Evolutionary conservation across 192 early-diverging fungal genomes (phyloP).

Genomic region (Lobosporangium transversale): DNA sequence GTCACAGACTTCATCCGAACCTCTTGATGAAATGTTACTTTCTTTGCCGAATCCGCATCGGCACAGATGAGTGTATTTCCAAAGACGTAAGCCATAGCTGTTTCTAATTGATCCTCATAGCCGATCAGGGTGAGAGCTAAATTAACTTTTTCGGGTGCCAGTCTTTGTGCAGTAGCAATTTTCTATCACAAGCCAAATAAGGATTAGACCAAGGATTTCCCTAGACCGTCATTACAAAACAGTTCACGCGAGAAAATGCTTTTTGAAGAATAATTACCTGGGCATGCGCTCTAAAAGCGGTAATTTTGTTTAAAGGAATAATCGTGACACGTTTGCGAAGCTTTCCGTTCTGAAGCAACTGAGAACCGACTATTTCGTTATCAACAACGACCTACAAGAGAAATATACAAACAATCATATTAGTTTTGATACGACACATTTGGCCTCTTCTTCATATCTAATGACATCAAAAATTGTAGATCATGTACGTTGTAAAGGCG

Average conservation of each 20-base stretch:
- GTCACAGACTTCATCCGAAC: constrained; percentile 94
- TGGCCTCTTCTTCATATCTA: no score
- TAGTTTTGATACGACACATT: no score
- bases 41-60: constrained; percentile 84
- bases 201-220: constrained; percentile 44
- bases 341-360: constrained; percentile 82
- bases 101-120: constrained; percentile 79
- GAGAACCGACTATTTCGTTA: constrained; percentile 81
- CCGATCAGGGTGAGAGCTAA: constrained; percentile 87
- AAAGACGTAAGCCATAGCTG: constrained; percentile 95
- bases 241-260: no score
- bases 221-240: not conserved
- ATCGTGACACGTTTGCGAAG: constrained; percentile 86
- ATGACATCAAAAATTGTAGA: no score
- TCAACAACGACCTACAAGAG: constrained; percentile 84
- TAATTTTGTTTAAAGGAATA: constrained; percentile 97
- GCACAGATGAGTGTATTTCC: constrained; percentile 91
- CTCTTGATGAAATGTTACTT: constrained; percentile 87
- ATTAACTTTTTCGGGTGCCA: constrained; percentile 91
- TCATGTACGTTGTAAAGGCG: constrained; percentile 93
- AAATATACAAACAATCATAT: not conserved
- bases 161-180: constrained; percentile 74
- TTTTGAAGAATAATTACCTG: constrained; percentile 47
- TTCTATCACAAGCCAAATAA: constrained; percentile 49
- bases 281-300: constrained; percentile 61